These are phyloP conservation scores for Primulina eburnea DNA, from an alignment of 257 asterid genomes.

Conservation along the genomic window DNA sequence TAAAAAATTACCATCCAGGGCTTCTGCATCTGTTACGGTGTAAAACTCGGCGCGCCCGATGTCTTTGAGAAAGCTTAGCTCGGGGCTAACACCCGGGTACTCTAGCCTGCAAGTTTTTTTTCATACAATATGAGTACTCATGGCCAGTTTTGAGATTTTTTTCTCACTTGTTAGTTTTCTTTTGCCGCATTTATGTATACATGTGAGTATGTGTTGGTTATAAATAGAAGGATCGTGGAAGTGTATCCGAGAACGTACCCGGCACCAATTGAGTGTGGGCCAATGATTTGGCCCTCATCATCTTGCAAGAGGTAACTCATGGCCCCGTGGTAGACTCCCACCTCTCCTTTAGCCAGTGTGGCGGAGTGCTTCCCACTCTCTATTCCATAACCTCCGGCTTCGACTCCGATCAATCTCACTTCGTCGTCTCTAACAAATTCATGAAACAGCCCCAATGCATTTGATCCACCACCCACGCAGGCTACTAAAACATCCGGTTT, in stretches of 20 bases:
- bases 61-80: slow-evolving; percentile 71
- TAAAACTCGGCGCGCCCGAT: slow-evolving; percentile 61
- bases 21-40: slow-evolving; percentile 57
- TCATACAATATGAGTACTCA: neutral
- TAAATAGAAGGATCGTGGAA: too few relatives aligned
- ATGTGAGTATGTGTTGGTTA: too few relatives aligned
- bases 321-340: slow-evolving; percentile 75
- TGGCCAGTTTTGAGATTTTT: too few relatives aligned
- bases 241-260: slow-evolving; percentile 37
- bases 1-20: slow-evolving; percentile 48
- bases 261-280: slow-evolving; percentile 57
- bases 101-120: slow-evolving; percentile 44
- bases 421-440: slow-evolving; percentile 61
- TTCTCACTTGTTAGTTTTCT: too few relatives aligned
- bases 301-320: slow-evolving; percentile 76
- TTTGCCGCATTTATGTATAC: too few relatives aligned
- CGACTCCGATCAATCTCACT: slow-evolving; percentile 68
- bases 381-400: slow-evolving; percentile 60
- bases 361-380: slow-evolving; percentile 66
- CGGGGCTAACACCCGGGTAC: slow-evolving; percentile 78
- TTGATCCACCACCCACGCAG: slow-evolving; percentile 73
- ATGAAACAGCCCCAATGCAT: slow-evolving; percentile 74
- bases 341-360: slow-evolving; percentile 51
- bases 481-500: slow-evolving; percentile 73
- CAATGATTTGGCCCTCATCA: slow-evolving; percentile 60